Conservation (phyloP, 2,329 filamentous ascomycete species). For the Myriangium duriaei region DNA sequence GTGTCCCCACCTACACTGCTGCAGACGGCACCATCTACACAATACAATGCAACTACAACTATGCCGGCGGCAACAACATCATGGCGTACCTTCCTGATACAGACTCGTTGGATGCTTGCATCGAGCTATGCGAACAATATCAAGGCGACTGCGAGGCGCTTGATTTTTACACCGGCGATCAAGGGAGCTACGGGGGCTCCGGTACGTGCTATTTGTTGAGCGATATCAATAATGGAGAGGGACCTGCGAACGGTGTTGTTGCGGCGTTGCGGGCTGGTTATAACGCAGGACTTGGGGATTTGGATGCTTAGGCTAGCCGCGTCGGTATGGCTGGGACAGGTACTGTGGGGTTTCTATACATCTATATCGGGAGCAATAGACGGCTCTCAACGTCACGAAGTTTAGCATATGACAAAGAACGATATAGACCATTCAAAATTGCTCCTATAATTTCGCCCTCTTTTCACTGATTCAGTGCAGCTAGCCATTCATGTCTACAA, state of each 20-base stretch:
- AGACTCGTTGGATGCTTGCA: neutral
- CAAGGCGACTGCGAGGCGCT: neutral
- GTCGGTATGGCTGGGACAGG: too few relatives aligned
- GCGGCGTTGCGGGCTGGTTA: too few relatives aligned
- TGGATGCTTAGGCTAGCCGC: too few relatives aligned
- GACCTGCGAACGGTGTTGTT: neutral
- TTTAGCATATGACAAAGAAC: too few relatives aligned
- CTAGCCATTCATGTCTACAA: too few relatives aligned
- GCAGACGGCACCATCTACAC: neutral
- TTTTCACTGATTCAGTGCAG: too few relatives aligned
- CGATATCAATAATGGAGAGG: neutral
- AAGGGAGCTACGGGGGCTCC: neutral
- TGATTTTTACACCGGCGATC: neutral
- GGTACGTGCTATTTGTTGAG: neutral
- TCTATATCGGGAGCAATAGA: too few relatives aligned
- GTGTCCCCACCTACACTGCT: neutral
- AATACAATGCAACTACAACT: neutral
- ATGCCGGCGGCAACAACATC: neutral
- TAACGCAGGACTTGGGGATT: too few relatives aligned
- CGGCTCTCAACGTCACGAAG: too few relatives aligned
- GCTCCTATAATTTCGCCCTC: too few relatives aligned
- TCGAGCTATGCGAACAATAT: neutral
- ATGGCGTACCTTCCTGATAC: neutral
- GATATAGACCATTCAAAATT: too few relatives aligned
- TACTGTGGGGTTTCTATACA: too few relatives aligned